Base-by-base conservation (phyloP, 2,329 filamentous ascomycete genomes). In the Dactylellina sp. region DNA sequence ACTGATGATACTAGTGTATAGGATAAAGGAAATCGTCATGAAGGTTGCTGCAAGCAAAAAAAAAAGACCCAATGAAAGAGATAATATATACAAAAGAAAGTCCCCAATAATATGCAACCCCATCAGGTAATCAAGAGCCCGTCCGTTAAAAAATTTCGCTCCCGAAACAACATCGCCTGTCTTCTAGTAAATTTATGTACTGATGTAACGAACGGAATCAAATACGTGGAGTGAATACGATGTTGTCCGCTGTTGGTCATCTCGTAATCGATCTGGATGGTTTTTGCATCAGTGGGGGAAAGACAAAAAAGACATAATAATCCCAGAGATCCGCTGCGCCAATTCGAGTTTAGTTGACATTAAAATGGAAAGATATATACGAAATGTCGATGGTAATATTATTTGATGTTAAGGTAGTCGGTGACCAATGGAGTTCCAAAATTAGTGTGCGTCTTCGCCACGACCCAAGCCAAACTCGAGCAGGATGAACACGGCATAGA, bases 401-500 rank as follows among this genome's bases (percentile, higher is more conserved):
- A 32, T 4, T 32, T 32, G 28, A n/a, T 32, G 28, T 47, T 47
- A n/a, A n/a, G 16, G 5, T 5, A 18, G 7, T 44, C 14, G 16
- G 6, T 20, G 20, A 24, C 20, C 28, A 47, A 39, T 25, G 25
- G 42, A 37, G n/a, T 49, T 16, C 11, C 16, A n/a, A 12, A 20
- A 50, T 72, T 55, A 65, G 11, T 65, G 53, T n/a, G 20, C 47
- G n/a, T 55, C 55, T 50, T 72, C 60, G 12, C 68, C 53, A 20
- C 68, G 68, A n/a, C 60, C 68, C 12, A 72, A 47, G 35, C 20
- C 60, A 22, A 72, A 72, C 39, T 72, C 68, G 47, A 72, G 60
- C 24, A 40, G 60, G 55, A 80, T 75, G 64, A 82, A 82, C 1
- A 57, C 76, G 12, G 80, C 55, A 66, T 81, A 81, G 5, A 77